Evolutionary conservation across 78 protist genomes (phyloP).

Genomic region (Neovahlkampfia damariscottae): DNA sequence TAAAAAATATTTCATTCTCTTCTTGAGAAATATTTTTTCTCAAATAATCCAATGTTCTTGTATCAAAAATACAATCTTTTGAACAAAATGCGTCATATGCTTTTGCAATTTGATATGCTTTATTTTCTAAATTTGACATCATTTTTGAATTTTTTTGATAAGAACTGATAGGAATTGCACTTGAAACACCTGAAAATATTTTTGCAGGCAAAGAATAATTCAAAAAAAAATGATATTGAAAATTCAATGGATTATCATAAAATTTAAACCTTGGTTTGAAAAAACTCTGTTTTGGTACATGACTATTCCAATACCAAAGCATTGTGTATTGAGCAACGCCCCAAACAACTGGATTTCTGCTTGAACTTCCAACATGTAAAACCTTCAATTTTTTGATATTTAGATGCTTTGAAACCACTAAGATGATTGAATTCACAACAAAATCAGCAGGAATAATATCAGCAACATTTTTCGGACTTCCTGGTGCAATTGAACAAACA

Average conservation of each 20-base stretch:
- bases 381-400: not conserved
- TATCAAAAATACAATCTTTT: not conserved
- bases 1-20: not conserved
- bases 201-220: not conserved
- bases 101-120: not conserved
- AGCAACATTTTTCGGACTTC: conserved; percentile 24
- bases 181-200: not conserved
- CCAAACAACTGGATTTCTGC: not conserved
- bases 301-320: not conserved
- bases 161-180: not conserved
- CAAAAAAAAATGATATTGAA: too few relatives aligned
- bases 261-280: not conserved
- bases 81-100: not conserved
- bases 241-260: not conserved
- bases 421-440: conserved; percentile 36
- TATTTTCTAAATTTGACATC: not conserved
- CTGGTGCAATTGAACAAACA: conserved; percentile 29
- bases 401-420: conserved; percentile 21
- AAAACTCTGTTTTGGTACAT: not conserved
- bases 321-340: not conserved
- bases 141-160: not conserved
- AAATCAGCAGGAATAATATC: conserved; percentile 67
- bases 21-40: not conserved
- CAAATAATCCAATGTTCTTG: not conserved
- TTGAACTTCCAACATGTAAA: not conserved